Conservation (phyloP, 768 basidiomycete species). For the Panellus pusillus region DNA sequence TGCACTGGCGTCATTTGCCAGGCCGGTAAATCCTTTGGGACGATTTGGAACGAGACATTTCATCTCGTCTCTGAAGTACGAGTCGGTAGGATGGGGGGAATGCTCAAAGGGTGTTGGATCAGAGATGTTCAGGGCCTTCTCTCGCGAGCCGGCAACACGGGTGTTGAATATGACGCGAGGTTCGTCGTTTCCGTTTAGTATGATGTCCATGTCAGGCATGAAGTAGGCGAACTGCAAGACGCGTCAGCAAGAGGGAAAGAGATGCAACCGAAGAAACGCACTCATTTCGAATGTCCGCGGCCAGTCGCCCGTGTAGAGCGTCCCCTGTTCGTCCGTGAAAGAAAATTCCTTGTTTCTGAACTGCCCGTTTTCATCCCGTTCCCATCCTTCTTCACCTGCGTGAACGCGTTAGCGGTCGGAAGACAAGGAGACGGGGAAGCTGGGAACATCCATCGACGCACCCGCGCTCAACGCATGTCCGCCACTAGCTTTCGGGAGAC, state of each 20-base stretch:
- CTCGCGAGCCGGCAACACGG: slow-evolving; percentile 1
- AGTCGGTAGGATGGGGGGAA: slow-evolving; percentile 15
- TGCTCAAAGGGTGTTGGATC: slow-evolving; percentile 19
- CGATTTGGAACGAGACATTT: slow-evolving; percentile 14
- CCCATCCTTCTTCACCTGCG: slow-evolving; percentile 9
- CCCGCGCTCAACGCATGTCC: no score
- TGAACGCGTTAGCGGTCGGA: background rate
- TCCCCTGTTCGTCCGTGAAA: slow-evolving; percentile 12
- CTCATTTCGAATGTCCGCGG: slow-evolving; percentile 12
- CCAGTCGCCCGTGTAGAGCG: slow-evolving; percentile 22
- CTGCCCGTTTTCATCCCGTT: slow-evolving; percentile 13
- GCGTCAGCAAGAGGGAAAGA: background rate
- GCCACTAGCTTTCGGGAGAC: no score
- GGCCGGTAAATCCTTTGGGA: slow-evolving; percentile 12
- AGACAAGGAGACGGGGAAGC: background rate
- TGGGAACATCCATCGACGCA: no score
- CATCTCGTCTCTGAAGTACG: slow-evolving; percentile 18
- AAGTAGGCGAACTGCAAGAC: slow-evolving; percentile 6
- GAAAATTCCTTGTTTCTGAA: slow-evolving; percentile 5
- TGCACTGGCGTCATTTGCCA: slow-evolving; percentile 20
- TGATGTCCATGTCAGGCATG: slow-evolving; percentile 18
- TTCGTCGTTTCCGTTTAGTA: slow-evolving; percentile 22
- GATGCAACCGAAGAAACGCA: background rate
- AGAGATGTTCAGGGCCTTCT: slow-evolving; percentile 12
- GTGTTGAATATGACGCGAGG: slow-evolving; percentile 21